Conservation (phyloP, 306 rosid species). For the Cucurbita maxima region DNA sequence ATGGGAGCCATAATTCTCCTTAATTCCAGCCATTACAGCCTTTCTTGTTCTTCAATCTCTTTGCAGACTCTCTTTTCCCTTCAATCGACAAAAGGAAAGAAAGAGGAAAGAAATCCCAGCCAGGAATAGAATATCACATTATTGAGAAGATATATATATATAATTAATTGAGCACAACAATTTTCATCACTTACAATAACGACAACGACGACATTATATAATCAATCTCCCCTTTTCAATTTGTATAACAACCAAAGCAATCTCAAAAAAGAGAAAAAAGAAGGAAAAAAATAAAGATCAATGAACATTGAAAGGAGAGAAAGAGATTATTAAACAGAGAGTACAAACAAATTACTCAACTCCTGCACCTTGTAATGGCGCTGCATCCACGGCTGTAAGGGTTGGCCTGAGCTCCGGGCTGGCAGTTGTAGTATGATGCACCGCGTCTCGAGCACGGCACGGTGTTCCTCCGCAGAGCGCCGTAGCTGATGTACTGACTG, state of each 20-base stretch:
- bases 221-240: conserved; percentile 3
- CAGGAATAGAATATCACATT: neutral
- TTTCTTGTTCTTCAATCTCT: neutral
- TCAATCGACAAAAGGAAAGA: neutral
- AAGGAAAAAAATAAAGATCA: neutral
- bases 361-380: conserved; percentile 84
- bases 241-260: conserved; percentile 36
- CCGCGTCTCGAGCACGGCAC: conserved; percentile 97
- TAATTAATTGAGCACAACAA: neutral
- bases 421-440: conserved; percentile 81
- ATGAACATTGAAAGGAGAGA: neutral
- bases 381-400: conserved; percentile 91
- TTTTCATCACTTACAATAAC: neutral
- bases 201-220: neutral
- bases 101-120: neutral
- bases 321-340: neutral
- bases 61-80: neutral
- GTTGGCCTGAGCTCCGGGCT: conserved; percentile 76
- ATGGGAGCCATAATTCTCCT: neutral
- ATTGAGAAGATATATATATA: neutral
- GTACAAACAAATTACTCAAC: conserved; percentile 21
- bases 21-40: neutral
- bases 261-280: neutral
- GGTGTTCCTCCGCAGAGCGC: conserved; percentile 84
- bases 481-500: conserved; percentile 74